Base-by-base conservation (phyloP, 2,329 filamentous ascomycete genomes). In the Ambrosiella beaveri region DNA sequence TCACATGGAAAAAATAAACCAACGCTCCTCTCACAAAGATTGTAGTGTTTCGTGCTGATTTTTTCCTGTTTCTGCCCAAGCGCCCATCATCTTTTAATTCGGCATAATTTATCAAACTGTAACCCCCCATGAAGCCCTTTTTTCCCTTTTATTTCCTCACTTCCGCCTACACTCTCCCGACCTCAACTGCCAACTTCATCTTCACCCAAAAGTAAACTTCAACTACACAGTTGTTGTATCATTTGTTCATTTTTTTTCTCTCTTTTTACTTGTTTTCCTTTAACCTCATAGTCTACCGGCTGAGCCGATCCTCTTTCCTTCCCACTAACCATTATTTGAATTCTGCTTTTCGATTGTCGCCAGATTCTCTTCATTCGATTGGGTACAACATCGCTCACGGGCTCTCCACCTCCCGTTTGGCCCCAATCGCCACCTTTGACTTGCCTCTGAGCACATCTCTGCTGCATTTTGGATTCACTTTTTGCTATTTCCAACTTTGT, bases 231-330 rank as follows among this genome's bases (percentile, higher is more conserved):
- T 51, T 53, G 41, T 27, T 59, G 27, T 58, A 19, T 58, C 27
- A 37, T 39, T 19, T 44, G 13, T 40, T 54, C 45, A 13, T 53
- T 56, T 45, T 57, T 35, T 53, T 53, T 27, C n/a, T 57, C 53
- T 13, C 17, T 53, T 36, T 54, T 35, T 27, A 38, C 11, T 52
- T 27, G 38, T 17, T 44, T 17, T 19, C 53, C 27, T 41, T 39
- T 44, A 19, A 40, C 54, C 36, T 11, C 56, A 50, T 49, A 35
- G 17, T 57, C 53, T 55, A 57, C 52, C 54, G 54, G 50, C 58
- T 60, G 55, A 56, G 57, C 57, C 57, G 57, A 50, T 56, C 52
- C 37, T 57, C 39, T 58, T 54, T 39, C 44, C 13, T 53, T 44
- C 36, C 52, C 35, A 17, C 27, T 17, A 13, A 12, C 47, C 47